Conservation (phyloP, 208 protist species). For the Wallacemonas sp. region DNA sequence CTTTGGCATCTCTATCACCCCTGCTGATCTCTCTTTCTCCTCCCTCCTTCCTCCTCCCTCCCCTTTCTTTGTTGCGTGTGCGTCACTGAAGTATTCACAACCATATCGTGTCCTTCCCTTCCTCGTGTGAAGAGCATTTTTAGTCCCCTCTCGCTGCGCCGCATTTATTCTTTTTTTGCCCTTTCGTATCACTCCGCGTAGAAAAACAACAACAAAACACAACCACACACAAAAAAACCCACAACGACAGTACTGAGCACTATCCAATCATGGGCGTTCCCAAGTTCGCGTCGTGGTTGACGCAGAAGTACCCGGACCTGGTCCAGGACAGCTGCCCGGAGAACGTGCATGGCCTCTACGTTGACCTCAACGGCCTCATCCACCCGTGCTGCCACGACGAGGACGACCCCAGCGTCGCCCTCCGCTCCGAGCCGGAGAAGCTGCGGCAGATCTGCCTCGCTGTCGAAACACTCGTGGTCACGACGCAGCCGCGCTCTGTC, state of each 20-base stretch:
- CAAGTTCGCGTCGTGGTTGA: constrained; percentile 81
- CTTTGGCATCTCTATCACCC: too few relatives aligned
- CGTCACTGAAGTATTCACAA: too few relatives aligned
- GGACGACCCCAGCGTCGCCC: constrained; percentile 53
- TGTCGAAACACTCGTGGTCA: constrained; percentile 96
- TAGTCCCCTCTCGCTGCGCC: too few relatives aligned
- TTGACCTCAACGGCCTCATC: constrained; percentile 96
- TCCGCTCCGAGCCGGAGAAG: constrained; percentile 78
- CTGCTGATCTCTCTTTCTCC: too few relatives aligned
- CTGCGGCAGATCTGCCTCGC: constrained; percentile 90
- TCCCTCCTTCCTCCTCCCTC: too few relatives aligned
- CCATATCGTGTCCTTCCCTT: too few relatives aligned
- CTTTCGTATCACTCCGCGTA: neutral
- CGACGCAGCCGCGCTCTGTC: constrained; percentile 93
- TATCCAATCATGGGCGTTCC: constrained; percentile 82
- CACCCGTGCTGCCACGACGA: constrained; percentile 98
- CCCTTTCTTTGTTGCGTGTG: too few relatives aligned
- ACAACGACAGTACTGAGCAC: constrained; percentile 9
- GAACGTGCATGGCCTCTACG: constrained; percentile 89
- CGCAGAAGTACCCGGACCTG: constrained; percentile 78
- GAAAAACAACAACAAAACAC: too few relatives aligned
- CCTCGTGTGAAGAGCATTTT: too few relatives aligned
- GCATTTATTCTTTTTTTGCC: constrained; percentile 13
- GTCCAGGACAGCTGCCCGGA: constrained; percentile 36
- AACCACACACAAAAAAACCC: neutral